Percentiles rank a stretch among this genome's conserved stretches.
phyloP scores from a whole-genome alignment of 257 asterid genomes.

The Nicotiana benthamiana region DNA sequence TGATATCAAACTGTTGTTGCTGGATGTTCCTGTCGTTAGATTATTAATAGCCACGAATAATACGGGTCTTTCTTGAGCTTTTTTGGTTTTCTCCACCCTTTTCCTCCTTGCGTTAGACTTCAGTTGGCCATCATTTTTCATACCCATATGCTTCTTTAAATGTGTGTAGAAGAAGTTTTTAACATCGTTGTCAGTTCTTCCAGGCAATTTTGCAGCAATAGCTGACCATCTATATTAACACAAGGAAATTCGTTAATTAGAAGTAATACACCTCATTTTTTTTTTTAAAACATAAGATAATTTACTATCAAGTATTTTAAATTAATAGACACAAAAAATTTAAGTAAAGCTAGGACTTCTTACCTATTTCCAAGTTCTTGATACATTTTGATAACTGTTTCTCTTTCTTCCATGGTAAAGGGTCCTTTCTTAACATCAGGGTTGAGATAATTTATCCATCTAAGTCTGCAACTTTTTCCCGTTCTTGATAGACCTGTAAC shows the following conservation, averaged over 20 bases:
- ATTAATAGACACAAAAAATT: background rate
- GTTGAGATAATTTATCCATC: conserved; percentile 7
- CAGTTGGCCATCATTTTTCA: background rate
- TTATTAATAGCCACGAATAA: background rate
- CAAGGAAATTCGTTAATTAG: background rate
- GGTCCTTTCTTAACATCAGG: conserved; percentile 11
- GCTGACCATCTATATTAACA: background rate
- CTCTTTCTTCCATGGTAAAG: background rate
- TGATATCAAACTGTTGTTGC: background rate
- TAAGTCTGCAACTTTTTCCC: conserved; percentile 11
- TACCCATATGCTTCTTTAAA: background rate
- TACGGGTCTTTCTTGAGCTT: background rate
- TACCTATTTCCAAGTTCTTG: conserved; percentile 3
- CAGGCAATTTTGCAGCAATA: background rate
- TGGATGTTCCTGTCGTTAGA: background rate
- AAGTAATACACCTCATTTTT: background rate
- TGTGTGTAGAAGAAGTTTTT: conserved; percentile 9
- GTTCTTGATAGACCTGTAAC: conserved; percentile 13
- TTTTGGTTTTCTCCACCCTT: background rate
- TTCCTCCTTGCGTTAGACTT: background rate
- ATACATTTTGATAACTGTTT: background rate
- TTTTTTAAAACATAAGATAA: background rate
- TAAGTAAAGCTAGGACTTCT: background rate
- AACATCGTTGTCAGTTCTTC: conserved; percentile 8
- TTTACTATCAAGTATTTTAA: background rate